Conservation (phyloP, 1,284 basidiomycete genomes). For the Volvariella surrecta region DNA sequence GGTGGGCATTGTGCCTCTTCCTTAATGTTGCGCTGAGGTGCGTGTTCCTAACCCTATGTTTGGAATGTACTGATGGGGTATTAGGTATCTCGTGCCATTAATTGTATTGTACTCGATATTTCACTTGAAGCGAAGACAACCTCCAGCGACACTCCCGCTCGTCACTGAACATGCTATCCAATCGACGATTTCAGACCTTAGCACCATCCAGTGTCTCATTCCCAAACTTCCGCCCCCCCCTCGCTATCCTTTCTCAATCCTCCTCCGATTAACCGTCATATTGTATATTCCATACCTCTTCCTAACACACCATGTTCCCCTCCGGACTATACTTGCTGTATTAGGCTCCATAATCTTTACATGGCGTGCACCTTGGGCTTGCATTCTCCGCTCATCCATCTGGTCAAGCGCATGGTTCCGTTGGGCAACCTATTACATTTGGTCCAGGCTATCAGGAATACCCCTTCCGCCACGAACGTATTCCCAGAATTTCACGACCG, state of each 20-base stretch:
- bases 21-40: slow-evolving; percentile 49
- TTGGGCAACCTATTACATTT: slow-evolving; percentile 41
- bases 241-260: slow-evolving; percentile 15
- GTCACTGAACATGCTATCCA: slow-evolving; percentile 62
- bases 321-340: slow-evolving; percentile 52
- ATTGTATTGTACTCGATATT: slow-evolving; percentile 36
- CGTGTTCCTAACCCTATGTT: slow-evolving; percentile 14
- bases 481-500: slow-evolving; percentile 28
- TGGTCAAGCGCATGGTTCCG: slow-evolving; percentile 62
- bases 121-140: slow-evolving; percentile 21
- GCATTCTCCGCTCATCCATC: slow-evolving; percentile 41
- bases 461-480: slow-evolving; percentile 33
- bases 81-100: slow-evolving; percentile 9
- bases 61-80: background rate
- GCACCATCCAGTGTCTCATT: slow-evolving; percentile 43
- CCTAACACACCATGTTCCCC: slow-evolving; percentile 44
- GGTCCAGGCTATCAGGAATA: slow-evolving; percentile 43
- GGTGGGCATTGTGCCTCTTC: slow-evolving; percentile 76
- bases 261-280: slow-evolving; percentile 39
- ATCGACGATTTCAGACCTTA: slow-evolving; percentile 44
- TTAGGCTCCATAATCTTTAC: slow-evolving; percentile 50
- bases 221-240: slow-evolving; percentile 23
- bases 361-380: slow-evolving; percentile 59
- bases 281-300: slow-evolving; percentile 54
- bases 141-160: slow-evolving; percentile 19